phyloP scores from a whole-genome alignment of 2,329 filamentous ascomycete genomes.

The Botryotinia convoluta region DNA sequence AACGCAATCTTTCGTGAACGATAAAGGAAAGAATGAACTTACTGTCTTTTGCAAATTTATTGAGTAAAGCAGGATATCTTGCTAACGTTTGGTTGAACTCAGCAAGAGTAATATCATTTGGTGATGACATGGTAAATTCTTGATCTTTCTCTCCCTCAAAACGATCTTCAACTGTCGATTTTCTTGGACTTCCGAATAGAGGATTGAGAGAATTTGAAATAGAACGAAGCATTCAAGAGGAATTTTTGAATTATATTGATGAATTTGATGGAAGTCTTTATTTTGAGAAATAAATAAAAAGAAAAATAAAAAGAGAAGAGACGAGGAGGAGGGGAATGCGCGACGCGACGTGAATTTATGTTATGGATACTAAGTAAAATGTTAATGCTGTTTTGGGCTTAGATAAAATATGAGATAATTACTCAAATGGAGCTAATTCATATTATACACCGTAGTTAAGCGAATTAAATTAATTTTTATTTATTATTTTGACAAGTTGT shows the following conservation, averaged over 20 bases:
- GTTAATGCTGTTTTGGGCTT: conserved; percentile 6
- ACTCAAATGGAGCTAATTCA: not conserved
- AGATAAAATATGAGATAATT: conserved; percentile 4
- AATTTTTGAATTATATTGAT: not conserved
- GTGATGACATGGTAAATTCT: conserved; percentile 28
- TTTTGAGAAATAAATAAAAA: conserved; percentile 11
- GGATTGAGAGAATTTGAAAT: conserved; percentile 22
- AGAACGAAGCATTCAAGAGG: conserved; percentile 18
- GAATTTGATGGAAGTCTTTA: conserved; percentile 12
- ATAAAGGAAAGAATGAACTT: conserved; percentile 20
- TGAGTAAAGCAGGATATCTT: conserved; percentile 33
- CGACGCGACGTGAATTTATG: conserved; percentile 20
- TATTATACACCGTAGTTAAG: conserved; percentile 1
- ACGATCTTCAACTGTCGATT: conserved; percentile 12
- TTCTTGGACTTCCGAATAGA: conserved; percentile 25
- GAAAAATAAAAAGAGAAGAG: conserved; percentile 14
- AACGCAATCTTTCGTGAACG: not conserved
- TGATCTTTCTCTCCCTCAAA: conserved; percentile 5
- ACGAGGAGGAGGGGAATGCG: not conserved
- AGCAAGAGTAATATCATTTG: conserved; percentile 28
- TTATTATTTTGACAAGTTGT: not conserved
- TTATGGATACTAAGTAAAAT: not conserved
- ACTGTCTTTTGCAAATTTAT: conserved; percentile 29
- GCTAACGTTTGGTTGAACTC: conserved; percentile 35
- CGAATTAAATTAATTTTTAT: not conserved